Evolutionary conservation across 768 basidiomycete species (phyloP).

Genomic region (Boletellus emodensis): DNA sequence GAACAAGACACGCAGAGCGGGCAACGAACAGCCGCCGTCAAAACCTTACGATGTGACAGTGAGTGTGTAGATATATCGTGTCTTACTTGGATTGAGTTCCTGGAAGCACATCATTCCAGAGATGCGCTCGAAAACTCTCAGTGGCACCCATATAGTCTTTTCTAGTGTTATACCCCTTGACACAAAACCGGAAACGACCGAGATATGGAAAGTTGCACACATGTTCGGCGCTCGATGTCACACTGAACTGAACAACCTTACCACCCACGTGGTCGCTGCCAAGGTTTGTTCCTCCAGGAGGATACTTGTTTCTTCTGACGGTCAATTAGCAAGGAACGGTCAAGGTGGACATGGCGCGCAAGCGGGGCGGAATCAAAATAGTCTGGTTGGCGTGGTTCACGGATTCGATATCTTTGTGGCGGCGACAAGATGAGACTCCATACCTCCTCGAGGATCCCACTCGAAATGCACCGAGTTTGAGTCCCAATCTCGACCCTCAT

Average conservation of each 20-base stretch:
- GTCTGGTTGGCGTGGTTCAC: slow-evolving; percentile 90
- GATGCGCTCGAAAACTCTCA: slow-evolving; percentile 72
- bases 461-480: slow-evolving; percentile 36
- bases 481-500: slow-evolving; percentile 44
- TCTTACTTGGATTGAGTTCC: neutral
- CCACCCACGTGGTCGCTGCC: slow-evolving; percentile 91
- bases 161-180: slow-evolving; percentile 95
- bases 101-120: slow-evolving; percentile 78
- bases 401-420: slow-evolving; percentile 88
- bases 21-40: slow-evolving; percentile 22
- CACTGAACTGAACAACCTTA: slow-evolving; percentile 56
- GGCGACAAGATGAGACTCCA: slow-evolving; percentile 68
- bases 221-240: slow-evolving; percentile 86
- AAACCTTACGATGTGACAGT: slow-evolving; percentile 76
- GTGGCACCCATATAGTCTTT: slow-evolving; percentile 80
- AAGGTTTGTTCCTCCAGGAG: slow-evolving; percentile 49
- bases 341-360: slow-evolving; percentile 83
- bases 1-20: slow-evolving; percentile 27
- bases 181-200: slow-evolving; percentile 69
- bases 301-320: slow-evolving; percentile 5
- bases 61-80: slow-evolving; percentile 21
- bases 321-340: slow-evolving; percentile 71
- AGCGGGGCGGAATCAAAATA: slow-evolving; percentile 72
- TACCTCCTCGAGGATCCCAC: slow-evolving; percentile 69
- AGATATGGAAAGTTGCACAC: slow-evolving; percentile 81